Conservation (phyloP, 2,329 filamentous ascomycete genomes). For the Nemania sp. region DNA sequence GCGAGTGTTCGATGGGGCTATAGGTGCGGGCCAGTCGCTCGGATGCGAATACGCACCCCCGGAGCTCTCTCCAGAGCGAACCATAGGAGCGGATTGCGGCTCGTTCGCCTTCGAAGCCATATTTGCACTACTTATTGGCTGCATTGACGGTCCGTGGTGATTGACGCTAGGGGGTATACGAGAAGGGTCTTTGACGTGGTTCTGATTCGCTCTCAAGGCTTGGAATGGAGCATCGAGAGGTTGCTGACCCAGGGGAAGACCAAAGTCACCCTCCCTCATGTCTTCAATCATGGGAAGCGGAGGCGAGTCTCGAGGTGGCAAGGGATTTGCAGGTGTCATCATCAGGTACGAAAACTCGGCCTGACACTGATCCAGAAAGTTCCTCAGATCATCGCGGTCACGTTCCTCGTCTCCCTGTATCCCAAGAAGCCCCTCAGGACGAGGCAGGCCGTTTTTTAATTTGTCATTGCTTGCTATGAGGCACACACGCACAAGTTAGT, state of each 20-base stretch:
- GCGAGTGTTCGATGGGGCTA: constrained; percentile 40
- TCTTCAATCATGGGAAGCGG: constrained; percentile 70
- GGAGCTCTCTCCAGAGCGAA: constrained; percentile 64
- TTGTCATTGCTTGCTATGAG: constrained; percentile 59
- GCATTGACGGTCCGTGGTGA: constrained; percentile 69
- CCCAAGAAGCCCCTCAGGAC: constrained; percentile 56
- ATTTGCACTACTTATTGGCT: constrained; percentile 53
- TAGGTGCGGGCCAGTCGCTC: constrained; percentile 48
- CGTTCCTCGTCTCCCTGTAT: constrained; percentile 56
- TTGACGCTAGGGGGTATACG: constrained; percentile 64
- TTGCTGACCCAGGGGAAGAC: constrained; percentile 58
- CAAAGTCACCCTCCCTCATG: constrained; percentile 67
- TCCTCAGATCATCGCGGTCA: constrained; percentile 65
- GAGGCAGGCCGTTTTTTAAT: constrained; percentile 54
- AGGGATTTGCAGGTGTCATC: constrained; percentile 74
- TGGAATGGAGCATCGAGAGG: constrained; percentile 53
- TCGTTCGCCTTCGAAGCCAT: constrained; percentile 55
- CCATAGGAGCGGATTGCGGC: constrained; percentile 62
- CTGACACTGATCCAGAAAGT: constrained; percentile 73
- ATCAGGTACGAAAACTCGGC: constrained; percentile 76
- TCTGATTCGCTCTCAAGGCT: constrained; percentile 60
- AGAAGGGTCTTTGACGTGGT: constrained; percentile 67
- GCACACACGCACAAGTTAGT: constrained; percentile 34
- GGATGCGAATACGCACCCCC: constrained; percentile 55
- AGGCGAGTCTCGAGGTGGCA: constrained; percentile 72